Base-by-base conservation (phyloP, 257 asterid species). In the Ophiorrhiza pumila region DNA sequence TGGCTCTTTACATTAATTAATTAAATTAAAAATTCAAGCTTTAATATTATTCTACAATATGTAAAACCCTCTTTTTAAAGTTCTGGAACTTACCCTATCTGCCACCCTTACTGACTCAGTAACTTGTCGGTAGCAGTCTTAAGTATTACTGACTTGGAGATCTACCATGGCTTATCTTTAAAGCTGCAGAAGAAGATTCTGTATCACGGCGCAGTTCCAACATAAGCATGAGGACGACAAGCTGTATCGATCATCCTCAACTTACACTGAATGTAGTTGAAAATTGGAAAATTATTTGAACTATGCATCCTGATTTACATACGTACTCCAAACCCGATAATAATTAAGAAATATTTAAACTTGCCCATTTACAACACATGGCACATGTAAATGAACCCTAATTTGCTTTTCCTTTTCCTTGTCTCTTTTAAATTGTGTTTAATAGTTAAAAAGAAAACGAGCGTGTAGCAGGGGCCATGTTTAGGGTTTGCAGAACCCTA, bases 401-500 rank as follows among this genome's bases (percentile, higher is more conserved):
- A 81, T 65, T 52, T 80, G 83, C 82, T 66, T n/a, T n/a, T n/a
- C n/a, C n/a, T n/a, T n/a, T n/a, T 56, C 81, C 84, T 61, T 86
- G 87, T 84, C 86, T 82, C 85, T 76, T 47, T 31, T 67, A 65
- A 47, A 71, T 81, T 74, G 0, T n/a, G 75, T 61, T 80, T 66
- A 66, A 66, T 49, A 67, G 66, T 69, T 72, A 61, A 53, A 61
- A 25, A 61, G 41, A 61, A 25, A 71, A 25, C 68, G 55, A 71
- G 78, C 84, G 73, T 61, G 56, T 52, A 52, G 72, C 85, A 60
- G 62, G 87, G 82, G 66, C 79, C 83, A 68, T 82, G 89, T 78
- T 80, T 86, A 85, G 87, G 90, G 85, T 85, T 80, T 82, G 77
- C 66, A 67, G 62, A 68, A 76, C 73, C 79, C 65, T 77, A 35